Base-by-base conservation (phyloP, 768 basidiomycete species). In the Sporobolomyces roseus region DNA sequence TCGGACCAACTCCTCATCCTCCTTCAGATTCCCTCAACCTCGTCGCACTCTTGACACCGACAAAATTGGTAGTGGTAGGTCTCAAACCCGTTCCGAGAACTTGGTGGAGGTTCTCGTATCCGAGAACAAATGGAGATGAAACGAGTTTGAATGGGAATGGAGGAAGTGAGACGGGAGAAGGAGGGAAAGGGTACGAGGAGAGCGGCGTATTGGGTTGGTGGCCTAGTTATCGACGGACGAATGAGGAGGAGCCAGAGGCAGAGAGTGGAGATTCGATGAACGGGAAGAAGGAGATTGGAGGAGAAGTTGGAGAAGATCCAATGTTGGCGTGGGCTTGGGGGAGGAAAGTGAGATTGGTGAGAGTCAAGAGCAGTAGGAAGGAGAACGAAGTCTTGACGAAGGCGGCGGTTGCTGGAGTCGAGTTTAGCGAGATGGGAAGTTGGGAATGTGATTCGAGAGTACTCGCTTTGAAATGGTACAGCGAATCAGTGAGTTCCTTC, bases 51-150 rank as follows among this genome's bases (percentile, higher is more conserved):
- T 82, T 98, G 35, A 99, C 96, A 0, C 86, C 91, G 0, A 84
- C 87, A 29, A 99, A 99, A 77, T 81, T 98, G 5, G 89, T 99
- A 17, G 84, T 98, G 41, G 92, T 98, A 14, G 93, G 93, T 8
- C 78, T 99, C 68, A 93, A 91, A 74, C 96, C 96, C 4, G 84
- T 85, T 0, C 90, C 96, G 12, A 86, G 89, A 76, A 99, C 93
- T 0, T 97, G 93, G 92, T 88, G 75, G 65, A 73, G 80, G 23
- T 75, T 73, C 33, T 65, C 79, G 56, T 61, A 61, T 55, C 79
- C 46, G 66, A 33, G 66, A 13, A 27, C 53, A 17, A 16, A n/a
- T 13, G 9, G 43, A 6, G 52, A 53, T 35, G 50, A 51, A 21
- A 55, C 54, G 12, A 23, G 14, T 9, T 55, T 35, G 33, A 55